phyloP scores from a whole-genome alignment of 2,329 filamentous ascomycete species.

The Remersonia thermophila region DNA sequence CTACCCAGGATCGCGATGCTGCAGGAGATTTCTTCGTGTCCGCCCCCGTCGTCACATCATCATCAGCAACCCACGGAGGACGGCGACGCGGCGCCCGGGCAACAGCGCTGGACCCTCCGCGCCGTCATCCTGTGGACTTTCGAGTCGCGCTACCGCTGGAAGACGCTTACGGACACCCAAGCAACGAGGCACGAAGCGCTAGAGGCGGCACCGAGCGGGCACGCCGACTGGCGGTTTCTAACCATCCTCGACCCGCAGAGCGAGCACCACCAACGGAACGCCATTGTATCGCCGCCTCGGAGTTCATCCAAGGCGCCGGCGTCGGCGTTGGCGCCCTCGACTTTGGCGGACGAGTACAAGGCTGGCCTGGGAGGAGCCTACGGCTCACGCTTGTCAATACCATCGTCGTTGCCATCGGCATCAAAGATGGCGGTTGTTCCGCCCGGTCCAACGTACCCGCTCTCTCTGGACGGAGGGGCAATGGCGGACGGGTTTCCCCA shows the following conservation, averaged over 20 bases:
- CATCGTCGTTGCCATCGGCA: slow-evolving; percentile 1
- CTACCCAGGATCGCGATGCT: slow-evolving; percentile 53
- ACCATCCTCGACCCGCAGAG: slow-evolving; percentile 48
- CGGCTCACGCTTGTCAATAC: no score
- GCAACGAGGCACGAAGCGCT: no score
- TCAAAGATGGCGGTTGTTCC: slow-evolving; percentile 38
- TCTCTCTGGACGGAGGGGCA: slow-evolving; percentile 32
- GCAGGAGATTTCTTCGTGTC: slow-evolving; percentile 50
- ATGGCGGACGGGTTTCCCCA: no score
- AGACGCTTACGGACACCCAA: no score
- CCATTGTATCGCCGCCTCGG: slow-evolving; percentile 19
- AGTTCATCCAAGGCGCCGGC: slow-evolving; percentile 13
- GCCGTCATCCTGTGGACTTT: slow-evolving; percentile 54
- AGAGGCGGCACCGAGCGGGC: slow-evolving; percentile 37
- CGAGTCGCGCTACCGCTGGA: slow-evolving; percentile 14
- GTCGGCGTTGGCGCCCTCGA: no score
- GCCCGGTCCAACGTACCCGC: slow-evolving; percentile 36
- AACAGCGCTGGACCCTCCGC: slow-evolving; percentile 40
- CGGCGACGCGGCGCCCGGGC: slow-evolving; percentile 12
- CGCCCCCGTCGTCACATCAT: slow-evolving; percentile 27
- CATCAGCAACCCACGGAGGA: no score
- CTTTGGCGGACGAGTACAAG: slow-evolving; percentile 5
- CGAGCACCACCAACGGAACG: slow-evolving; percentile 42
- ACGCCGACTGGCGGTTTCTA: slow-evolving; percentile 47
- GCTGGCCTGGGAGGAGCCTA: background rate